Evolutionary conservation across 1,139 yeast species (phyloP), one percentile per base, ranked within the genome.

Genomic region (Diutina ranongensis): DNA sequence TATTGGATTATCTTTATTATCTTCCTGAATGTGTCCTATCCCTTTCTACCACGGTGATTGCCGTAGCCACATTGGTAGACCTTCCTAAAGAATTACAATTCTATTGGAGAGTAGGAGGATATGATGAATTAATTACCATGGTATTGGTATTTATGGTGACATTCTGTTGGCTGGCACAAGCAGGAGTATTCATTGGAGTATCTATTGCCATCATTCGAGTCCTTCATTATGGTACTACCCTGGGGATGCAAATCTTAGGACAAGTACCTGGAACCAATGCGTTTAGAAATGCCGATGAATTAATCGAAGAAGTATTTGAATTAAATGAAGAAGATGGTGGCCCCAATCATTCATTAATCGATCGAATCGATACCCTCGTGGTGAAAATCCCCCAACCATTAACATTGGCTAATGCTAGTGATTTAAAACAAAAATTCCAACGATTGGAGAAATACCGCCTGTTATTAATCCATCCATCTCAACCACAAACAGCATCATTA

Each of bases 11-110:
- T 21, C 49, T 64, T 19, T 57, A 55, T 47, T 62, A 53, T 44
- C 53, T 64, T 16, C 68, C 69, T 1, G 63, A 62, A 46, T 63
- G 68, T 51, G 63, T 63, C 8, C 58, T 64, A 44, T 63, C 68
- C 4, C 51, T 64, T 28, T 59, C 65, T 36, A 64, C 68, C 9
- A 64, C 69, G 1, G 61, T 64, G 31, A 61, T 63, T 36, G 69
- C 68, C n/a, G 57, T 64, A 15, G 63, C 68, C 0, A 65, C 64
- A 2, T 49, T 64, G 12, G 65, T 61, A 48, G 69, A 64, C 40
- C 58, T 63, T 7, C 69, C 69, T 8, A 51, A 53, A 5, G 68
- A 64, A 47, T 47, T 64, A 19, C 45, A 33, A 16, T 64, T 64
- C 49, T 63, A 61, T 49, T 60, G 62, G 60, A 47, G 52, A 16